Conservation (phyloP, 2,329 filamentous ascomycete species). For the Xylaria multiplex region DNA sequence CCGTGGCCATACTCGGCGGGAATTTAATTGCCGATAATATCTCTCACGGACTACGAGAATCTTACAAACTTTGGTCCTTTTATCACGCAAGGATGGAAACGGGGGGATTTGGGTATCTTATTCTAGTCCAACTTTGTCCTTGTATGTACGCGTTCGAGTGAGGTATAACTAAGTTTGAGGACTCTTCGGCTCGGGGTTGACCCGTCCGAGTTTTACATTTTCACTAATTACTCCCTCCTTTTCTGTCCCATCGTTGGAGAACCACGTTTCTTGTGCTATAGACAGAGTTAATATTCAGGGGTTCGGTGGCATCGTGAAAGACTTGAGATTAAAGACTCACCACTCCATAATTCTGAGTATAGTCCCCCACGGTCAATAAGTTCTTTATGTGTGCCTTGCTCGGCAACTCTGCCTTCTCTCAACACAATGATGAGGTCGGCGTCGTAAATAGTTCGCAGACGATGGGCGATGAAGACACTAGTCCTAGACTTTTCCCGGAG, state of each 20-base stretch:
- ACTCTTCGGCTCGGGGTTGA: not conserved
- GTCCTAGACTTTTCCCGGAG: slow-evolving; percentile 88
- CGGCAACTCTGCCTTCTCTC: slow-evolving; percentile 83
- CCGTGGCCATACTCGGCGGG: too few species aligned
- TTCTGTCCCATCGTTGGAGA: slow-evolving; percentile 27
- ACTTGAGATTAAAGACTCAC: slow-evolving; percentile 60
- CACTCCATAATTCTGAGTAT: slow-evolving; percentile 91
- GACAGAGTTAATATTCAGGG: slow-evolving; percentile 6
- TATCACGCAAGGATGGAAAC: not conserved
- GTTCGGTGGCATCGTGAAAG: not conserved
- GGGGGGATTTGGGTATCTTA: slow-evolving; percentile 20
- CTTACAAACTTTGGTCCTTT: not conserved
- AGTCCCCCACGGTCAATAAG: slow-evolving; percentile 81
- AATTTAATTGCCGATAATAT: not conserved
- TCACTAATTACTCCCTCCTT: slow-evolving; percentile 12
- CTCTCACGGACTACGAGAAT: not conserved
- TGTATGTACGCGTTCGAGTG: slow-evolving; percentile 9
- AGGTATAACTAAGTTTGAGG: slow-evolving; percentile 2
- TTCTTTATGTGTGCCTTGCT: slow-evolving; percentile 87
- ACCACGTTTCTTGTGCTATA: slow-evolving; percentile 37
- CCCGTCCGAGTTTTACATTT: not conserved
- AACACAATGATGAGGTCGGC: slow-evolving; percentile 93
- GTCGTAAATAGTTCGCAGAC: slow-evolving; percentile 92
- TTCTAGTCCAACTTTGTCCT: not conserved
- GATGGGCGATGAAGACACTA: slow-evolving; percentile 94